Evolutionary conservation across 2,329 filamentous ascomycete genomes (phyloP), one percentile per base, ranked within the genome.

Genomic region (Macroventuria anomochaeta): DNA sequence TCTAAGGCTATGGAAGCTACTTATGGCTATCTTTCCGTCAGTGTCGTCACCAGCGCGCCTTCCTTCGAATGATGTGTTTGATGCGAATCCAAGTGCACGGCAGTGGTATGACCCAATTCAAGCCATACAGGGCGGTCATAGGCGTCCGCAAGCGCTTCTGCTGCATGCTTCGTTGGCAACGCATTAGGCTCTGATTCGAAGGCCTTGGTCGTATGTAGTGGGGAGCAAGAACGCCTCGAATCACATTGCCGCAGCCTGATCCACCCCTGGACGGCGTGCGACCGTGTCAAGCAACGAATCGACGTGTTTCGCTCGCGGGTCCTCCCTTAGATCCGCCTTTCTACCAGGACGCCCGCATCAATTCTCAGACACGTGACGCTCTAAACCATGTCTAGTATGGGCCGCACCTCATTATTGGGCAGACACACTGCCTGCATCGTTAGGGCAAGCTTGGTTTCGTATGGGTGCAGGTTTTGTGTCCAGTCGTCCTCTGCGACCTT

Each of bases 111-210:
- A 49, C 42, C 29, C 40, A 42, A 21, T 32, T 33, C 43, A 28
- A 8, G 26, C 44, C 32, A 40, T 39, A 31, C 41, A 52, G 53
- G 23, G 60, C 60, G 63, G 60, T 38, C 64, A 66, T 71, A 67
- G 64, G 67, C 61, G 62, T 65, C 62, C 33, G 61, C 65, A 64
- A 66, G 64, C 65, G 66, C 65, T 63, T 56, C 54, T 49, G 57
- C 62, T 66, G 70, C 70, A 72, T 65, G 70, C 69, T 72, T 62
- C 54, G 71, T 65, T 73, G 70, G 70, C 71, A 71, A 61, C 67
- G 70, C 69, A 68, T 63, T 64, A 55, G 53, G 53, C 55, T 50
- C 52, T 65, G 64, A 66, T 67, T 71, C 60, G 68, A 64, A 52
- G 51, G 38, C 44, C 51, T 40, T 54, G 46, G 46, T 53, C 39